A percentile compares a stretch with the other conserved stretches of the same genome.
phyloP scores from a whole-genome alignment of 768 basidiomycete species.

The Boletus reticuloceps region DNA sequence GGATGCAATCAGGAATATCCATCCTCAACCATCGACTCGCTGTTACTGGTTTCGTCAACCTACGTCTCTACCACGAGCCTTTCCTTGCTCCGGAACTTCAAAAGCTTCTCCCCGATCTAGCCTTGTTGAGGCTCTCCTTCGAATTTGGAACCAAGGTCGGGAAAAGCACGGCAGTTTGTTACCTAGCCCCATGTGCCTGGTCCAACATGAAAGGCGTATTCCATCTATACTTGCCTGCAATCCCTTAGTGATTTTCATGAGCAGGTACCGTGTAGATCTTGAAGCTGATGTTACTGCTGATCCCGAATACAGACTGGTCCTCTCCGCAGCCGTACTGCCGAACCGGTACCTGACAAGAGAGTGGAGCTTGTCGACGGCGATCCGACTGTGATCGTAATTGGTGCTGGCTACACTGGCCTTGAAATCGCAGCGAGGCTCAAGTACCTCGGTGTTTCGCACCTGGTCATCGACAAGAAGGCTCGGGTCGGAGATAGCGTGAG shows the following conservation, averaged over 20 bases:
- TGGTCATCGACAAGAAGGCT: constrained; percentile 56
- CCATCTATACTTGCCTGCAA: constrained; percentile 59
- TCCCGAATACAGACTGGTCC: not conserved
- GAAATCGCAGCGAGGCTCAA: constrained; percentile 65
- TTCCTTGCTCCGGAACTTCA: constrained; percentile 34
- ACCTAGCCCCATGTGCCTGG: constrained; percentile 47
- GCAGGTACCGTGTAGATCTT: constrained; percentile 23
- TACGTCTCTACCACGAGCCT: constrained; percentile 13
- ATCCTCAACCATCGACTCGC: too few species aligned
- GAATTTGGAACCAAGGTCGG: constrained; percentile 52
- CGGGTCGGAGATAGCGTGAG: constrained; percentile 48
- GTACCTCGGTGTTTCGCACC: constrained; percentile 48
- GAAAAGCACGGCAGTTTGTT: constrained; percentile 48
- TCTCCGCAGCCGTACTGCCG: not conserved
- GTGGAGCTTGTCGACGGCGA: constrained; percentile 43
- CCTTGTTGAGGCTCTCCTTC: constrained; percentile 56
- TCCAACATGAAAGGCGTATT: constrained; percentile 57
- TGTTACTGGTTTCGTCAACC: constrained; percentile 14
- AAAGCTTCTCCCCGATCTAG: constrained; percentile 50
- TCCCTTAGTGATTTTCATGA: constrained; percentile 56
- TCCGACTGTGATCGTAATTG: constrained; percentile 60
- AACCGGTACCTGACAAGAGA: constrained; percentile 45
- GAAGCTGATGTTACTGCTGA: not conserved
- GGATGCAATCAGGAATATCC: too few species aligned
- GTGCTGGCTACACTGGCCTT: constrained; percentile 68